Evolutionary conservation across 441 rosid genomes (phyloP).

Genomic region (Populus hybrid): DNA sequence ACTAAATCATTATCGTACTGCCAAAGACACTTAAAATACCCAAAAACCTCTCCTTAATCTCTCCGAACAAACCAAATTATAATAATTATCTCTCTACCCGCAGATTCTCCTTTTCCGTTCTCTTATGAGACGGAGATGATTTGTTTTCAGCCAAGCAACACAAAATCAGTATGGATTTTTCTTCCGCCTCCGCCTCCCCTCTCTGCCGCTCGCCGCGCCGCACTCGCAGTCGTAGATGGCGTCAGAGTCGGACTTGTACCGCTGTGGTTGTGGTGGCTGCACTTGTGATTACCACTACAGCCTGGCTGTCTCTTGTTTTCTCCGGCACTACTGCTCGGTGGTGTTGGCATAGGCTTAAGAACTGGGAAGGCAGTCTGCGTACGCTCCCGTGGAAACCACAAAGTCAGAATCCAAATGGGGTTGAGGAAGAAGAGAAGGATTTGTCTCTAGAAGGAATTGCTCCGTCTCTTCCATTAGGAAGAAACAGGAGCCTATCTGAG

Average conservation of each 20-base stretch:
- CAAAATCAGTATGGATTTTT: conserved; percentile 9
- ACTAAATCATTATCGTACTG: too few species aligned
- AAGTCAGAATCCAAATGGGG: neutral
- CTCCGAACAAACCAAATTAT: neutral
- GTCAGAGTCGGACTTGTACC: conserved; percentile 46
- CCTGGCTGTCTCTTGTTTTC: conserved; percentile 84
- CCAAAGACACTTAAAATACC: neutral
- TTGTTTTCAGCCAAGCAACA: neutral
- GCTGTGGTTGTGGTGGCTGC: conserved; percentile 52
- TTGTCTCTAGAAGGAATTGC: neutral
- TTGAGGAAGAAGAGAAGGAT: neutral
- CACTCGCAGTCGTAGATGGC: conserved; percentile 50
- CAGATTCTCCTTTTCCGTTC: neutral
- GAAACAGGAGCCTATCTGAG: conserved; percentile 46
- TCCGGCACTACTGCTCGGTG: conserved; percentile 52
- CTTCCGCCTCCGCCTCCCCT: conserved; percentile 9
- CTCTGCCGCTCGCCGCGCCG: conserved; percentile 23
- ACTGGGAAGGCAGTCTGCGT: conserved; percentile 52
- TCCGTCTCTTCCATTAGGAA: conserved; percentile 5
- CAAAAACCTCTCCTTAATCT: neutral
- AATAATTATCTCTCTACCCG: neutral
- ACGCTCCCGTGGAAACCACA: conserved; percentile 10
- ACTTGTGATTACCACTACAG: conserved; percentile 59
- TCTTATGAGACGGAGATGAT: conserved; percentile 9
- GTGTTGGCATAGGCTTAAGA: conserved; percentile 47